Conservation (phyloP, 768 basidiomycete species). For the Lactarius evosmus region DNA sequence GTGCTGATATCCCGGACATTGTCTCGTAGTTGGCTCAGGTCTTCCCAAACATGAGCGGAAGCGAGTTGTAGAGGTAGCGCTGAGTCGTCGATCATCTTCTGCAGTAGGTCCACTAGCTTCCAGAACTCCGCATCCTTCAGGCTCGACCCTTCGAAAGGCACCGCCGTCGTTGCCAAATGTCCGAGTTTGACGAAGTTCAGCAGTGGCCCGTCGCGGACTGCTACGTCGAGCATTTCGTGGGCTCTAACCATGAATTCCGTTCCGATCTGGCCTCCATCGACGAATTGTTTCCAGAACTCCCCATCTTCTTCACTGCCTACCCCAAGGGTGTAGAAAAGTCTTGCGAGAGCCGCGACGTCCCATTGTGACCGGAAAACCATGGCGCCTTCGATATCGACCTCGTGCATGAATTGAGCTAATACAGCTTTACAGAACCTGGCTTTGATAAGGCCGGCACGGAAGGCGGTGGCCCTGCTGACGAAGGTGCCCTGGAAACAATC, state of each 20-base stretch:
- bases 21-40: not conserved
- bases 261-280: conserved; percentile 5
- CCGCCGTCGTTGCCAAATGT: not conserved
- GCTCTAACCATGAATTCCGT: conserved; percentile 8
- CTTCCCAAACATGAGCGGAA: conserved; percentile 3
- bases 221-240: not conserved
- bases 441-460: conserved; percentile 3
- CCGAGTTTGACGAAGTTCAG: conserved; percentile 15
- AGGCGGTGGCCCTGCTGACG: not conserved
- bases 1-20: not conserved
- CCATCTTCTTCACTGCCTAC: not conserved
- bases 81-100: not conserved
- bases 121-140: not conserved
- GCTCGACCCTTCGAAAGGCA: conserved; percentile 1
- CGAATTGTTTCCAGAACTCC: conserved; percentile 2
- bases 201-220: conserved; percentile 7
- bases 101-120: conserved; percentile 4
- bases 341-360: conserved; percentile 15
- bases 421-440: conserved; percentile 3
- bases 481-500: conserved; percentile 8
- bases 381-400: not conserved
- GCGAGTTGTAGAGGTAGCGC: not conserved
- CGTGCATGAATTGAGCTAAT: not conserved
- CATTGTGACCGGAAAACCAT: conserved; percentile 8
- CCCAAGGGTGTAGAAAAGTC: conserved; percentile 1